Conservation (phyloP, 1,139 yeast species). For the Lipomyces yarrowii region DNA sequence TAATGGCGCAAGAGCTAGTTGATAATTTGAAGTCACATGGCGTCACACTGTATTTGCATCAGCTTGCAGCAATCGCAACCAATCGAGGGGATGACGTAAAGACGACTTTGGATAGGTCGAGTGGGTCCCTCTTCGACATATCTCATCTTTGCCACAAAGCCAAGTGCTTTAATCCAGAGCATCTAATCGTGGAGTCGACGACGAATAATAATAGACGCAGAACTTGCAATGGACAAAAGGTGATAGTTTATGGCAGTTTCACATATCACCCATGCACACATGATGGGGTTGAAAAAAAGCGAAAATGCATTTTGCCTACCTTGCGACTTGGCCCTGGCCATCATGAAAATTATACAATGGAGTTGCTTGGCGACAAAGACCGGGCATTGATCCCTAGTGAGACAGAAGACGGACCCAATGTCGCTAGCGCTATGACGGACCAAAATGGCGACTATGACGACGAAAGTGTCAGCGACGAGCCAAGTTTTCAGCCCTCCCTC, state of each 20-base stretch:
- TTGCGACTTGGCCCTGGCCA: not conserved
- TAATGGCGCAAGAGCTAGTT: not conserved
- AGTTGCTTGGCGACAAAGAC: not conserved
- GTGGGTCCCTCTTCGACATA: not conserved
- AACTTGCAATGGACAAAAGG: not conserved
- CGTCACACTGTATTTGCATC: not conserved
- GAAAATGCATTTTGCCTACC: not conserved
- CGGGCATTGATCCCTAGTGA: not conserved
- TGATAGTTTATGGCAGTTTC: not conserved
- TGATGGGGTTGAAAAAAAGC: not conserved
- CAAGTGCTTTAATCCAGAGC: not conserved
- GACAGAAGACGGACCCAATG: not conserved
- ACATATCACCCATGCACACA: not conserved
- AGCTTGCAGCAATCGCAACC: not conserved
- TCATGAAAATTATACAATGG: not conserved
- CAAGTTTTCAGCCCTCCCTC: not conserved
- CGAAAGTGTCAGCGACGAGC: too few relatives aligned
- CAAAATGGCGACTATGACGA: too few relatives aligned
- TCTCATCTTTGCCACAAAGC: not conserved
- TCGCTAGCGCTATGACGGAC: not conserved
- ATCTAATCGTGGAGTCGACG: not conserved
- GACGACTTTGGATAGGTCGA: not conserved
- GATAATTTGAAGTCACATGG: not conserved
- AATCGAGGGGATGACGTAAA: not conserved
- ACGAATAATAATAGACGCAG: not conserved